phyloP scores from a whole-genome alignment of 805 yeast genomes.

The Candida saitoana region DNA sequence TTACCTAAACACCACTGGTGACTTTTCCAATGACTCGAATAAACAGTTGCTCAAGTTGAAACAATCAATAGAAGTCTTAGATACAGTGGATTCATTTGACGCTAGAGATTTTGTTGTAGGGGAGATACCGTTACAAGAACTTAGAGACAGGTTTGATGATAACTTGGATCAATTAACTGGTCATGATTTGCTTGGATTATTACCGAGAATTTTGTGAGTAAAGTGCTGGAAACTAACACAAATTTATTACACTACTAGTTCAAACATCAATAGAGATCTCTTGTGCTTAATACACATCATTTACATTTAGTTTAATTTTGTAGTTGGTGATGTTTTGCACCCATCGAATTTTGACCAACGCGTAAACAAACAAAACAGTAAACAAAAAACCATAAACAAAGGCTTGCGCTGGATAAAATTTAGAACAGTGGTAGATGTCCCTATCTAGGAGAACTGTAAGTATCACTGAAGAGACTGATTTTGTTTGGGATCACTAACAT shows the following conservation, averaged over 20 bases:
- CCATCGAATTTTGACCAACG: not conserved
- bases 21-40: constrained; percentile 21
- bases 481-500: constrained; percentile 3
- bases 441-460: constrained; percentile 1
- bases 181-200: constrained; percentile 22
- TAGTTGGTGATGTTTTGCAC: not conserved
- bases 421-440: not conserved
- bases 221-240: not conserved
- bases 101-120: constrained; percentile 18
- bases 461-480: not conserved
- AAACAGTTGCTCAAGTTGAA: constrained; percentile 19
- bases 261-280: too few relatives aligned
- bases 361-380: not conserved
- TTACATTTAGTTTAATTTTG: too few relatives aligned
- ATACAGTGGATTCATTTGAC: constrained; percentile 17
- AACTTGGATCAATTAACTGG: constrained; percentile 12
- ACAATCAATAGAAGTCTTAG: constrained; percentile 29
- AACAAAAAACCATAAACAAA: not conserved
- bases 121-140: constrained; percentile 11
- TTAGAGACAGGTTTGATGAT: constrained; percentile 18
- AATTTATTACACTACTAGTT: too few relatives aligned
- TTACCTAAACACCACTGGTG: constrained; percentile 2
- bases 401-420: not conserved
- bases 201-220: constrained; percentile 22
- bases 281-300: too few relatives aligned